Evolutionary conservation across 2,329 filamentous ascomycete genomes (phyloP).

Genomic region (Neofusicoccum laricinum): DNA sequence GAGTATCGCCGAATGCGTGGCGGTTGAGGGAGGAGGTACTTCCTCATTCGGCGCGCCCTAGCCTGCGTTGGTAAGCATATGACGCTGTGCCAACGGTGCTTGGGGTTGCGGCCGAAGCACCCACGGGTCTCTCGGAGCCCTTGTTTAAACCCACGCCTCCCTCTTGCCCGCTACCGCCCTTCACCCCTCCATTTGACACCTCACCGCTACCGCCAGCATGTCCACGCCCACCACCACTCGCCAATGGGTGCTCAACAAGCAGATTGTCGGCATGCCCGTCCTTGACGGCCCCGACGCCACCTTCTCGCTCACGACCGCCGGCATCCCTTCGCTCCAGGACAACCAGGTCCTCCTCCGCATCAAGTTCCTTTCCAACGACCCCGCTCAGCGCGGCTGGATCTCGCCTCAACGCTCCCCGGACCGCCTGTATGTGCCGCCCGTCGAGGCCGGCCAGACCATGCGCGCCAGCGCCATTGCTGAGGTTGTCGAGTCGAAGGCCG

Average conservation of each 20-base stretch:
- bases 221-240: slow-evolving; percentile 24
- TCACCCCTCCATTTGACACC: not conserved
- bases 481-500: slow-evolving; percentile 59
- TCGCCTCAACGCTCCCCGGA: not conserved
- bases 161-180: not conserved
- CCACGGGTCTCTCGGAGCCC: not conserved
- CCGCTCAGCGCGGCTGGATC: slow-evolving; percentile 44
- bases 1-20: too few relatives aligned
- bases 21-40: not conserved
- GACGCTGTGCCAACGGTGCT: too few relatives aligned
- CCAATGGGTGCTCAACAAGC: slow-evolving; percentile 45
- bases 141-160: not conserved
- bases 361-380: slow-evolving; percentile 52
- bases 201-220: not conserved
- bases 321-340: slow-evolving; percentile 35
- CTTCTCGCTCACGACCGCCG: slow-evolving; percentile 37
- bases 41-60: not conserved
- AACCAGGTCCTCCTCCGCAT: slow-evolving; percentile 48
- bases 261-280: slow-evolving; percentile 35
- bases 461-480: slow-evolving; percentile 60
- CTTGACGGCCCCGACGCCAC: slow-evolving; percentile 38
- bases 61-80: not conserved
- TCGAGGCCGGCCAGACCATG: slow-evolving; percentile 67
- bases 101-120: not conserved
- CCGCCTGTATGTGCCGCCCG: slow-evolving; percentile 65